Evolutionary conservation across 345 rosid genomes (phyloP).

Genomic region (Arabis alpina): DNA sequence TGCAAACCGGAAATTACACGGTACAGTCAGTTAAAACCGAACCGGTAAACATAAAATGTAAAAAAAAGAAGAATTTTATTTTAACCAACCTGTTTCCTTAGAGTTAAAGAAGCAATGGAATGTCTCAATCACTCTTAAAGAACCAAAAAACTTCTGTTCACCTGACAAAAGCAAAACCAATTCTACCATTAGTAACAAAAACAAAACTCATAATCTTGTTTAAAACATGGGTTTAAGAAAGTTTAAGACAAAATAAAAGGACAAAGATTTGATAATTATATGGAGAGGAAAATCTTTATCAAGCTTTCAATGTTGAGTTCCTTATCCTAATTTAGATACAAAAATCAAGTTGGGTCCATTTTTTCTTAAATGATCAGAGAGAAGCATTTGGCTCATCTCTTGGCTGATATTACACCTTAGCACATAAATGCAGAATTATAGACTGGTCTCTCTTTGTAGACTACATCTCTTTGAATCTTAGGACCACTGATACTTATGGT

Average conservation of each 20-base stretch:
- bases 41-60: conserved; percentile 36
- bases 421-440: conserved; percentile 38
- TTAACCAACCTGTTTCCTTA: conserved; percentile 62
- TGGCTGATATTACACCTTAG: conserved; percentile 34
- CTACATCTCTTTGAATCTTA: conserved; percentile 28
- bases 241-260: conserved; percentile 5
- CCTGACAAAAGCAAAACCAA: conserved; percentile 44
- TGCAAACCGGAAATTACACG: conserved; percentile 47
- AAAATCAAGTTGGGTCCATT: conserved; percentile 32
- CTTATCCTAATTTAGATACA: conserved; percentile 29
- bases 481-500: conserved; percentile 41
- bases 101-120: conserved; percentile 60
- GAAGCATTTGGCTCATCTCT: conserved; percentile 18
- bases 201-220: conserved; percentile 34
- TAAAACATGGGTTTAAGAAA: conserved; percentile 7
- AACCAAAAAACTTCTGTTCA: conserved; percentile 42
- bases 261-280: conserved; percentile 15
- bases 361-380: conserved; percentile 36
- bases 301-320: conserved; percentile 32
- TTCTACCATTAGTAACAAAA: conserved; percentile 43
- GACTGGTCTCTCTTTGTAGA: conserved; percentile 38
- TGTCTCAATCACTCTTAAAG: conserved; percentile 76
- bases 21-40: conserved; percentile 39
- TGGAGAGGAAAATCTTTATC: conserved; percentile 34
- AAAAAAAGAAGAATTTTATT: conserved; percentile 38